Base-by-base conservation (phyloP, 1,284 basidiomycete species). In the Cystobasidium slooffiae region DNA sequence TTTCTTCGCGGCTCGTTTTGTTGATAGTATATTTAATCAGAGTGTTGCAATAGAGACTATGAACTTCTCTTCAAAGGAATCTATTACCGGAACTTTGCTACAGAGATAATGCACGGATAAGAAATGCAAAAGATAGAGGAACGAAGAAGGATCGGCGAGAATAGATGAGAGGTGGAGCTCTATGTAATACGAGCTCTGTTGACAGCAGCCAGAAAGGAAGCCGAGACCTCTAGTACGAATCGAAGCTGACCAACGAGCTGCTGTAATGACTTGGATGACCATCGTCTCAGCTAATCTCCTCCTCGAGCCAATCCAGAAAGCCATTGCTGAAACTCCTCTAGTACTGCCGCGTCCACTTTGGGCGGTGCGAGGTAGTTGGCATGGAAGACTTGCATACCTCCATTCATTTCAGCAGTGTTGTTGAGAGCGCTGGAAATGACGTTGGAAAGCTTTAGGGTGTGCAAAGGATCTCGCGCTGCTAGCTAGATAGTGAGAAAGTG, bases 361-460 rank as follows among this genome's bases (percentile, higher is more conserved):
- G 64, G 64, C 31, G 64, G 64, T 18, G 39, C 22, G 9, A 80
- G 61, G 59, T 74, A 77, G 20, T 49, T 52, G 47, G 66, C 53
- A 39, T 74, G 58, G 61, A 79, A 79, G 14, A 61, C 74, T 6
- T 76, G 74, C 1, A 62, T 22, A 0, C 78, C 78, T 14, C 79
- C 79, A 55, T 76, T 75, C 18, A 77, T 20, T 44, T 53, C 68
- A 47, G 77, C 75, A 20, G 75, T 75, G 22, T 74, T 43, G 12
- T 66, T 61, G 3, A 80, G 58, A 47, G 77, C 75, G 16, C 67
- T 37, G 0, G 70, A 67, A 20, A 80, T 77, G 49, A 75, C 55
- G 5, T 51, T 55, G 24, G 47, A 59, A 14, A 80, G 70, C 37
- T 74, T 76, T n/a, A 51, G n/a, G 3, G 75, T 72, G 20, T 75